Evolutionary conservation across 176 grass and related monocot genomes (phyloP).

Genomic region (Eleusine indica): DNA sequence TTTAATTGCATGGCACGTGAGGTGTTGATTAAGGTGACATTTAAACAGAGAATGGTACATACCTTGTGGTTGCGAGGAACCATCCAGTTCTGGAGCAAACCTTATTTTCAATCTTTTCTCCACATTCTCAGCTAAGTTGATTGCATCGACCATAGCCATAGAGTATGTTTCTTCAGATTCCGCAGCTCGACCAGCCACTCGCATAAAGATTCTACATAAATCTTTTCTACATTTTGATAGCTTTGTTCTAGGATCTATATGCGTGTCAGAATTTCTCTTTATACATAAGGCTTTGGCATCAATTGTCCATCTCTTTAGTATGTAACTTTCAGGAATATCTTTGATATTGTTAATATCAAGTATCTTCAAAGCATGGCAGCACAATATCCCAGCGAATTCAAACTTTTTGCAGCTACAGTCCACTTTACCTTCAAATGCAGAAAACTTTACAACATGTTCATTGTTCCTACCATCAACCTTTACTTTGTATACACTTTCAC

Average conservation of each 20-base stretch:
- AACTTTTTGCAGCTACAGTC: no score
- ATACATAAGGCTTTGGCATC: no score
- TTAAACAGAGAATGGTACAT: not conserved
- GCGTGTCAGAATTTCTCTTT: no score
- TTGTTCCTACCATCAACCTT: no score
- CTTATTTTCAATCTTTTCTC: not conserved
- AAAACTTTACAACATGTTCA: no score
- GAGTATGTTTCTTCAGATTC: not conserved
- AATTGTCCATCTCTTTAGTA: not conserved
- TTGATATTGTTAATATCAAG: conserved; percentile 23
- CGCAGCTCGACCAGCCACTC: no score
- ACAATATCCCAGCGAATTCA: not conserved
- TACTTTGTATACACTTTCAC: no score
- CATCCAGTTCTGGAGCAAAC: not conserved
- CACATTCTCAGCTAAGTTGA: no score
- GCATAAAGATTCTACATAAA: no score
- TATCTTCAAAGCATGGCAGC: conserved; percentile 9
- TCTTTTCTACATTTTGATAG: no score
- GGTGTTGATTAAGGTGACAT: not conserved
- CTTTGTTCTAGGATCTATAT: no score
- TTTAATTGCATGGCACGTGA: not conserved
- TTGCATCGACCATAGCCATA: not conserved
- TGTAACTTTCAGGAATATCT: not conserved
- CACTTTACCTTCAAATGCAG: no score
- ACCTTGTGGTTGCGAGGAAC: not conserved